Evolutionary conservation across 176 grass and related monocot genomes (phyloP).

Genomic region (Elaeis guineensis): DNA sequence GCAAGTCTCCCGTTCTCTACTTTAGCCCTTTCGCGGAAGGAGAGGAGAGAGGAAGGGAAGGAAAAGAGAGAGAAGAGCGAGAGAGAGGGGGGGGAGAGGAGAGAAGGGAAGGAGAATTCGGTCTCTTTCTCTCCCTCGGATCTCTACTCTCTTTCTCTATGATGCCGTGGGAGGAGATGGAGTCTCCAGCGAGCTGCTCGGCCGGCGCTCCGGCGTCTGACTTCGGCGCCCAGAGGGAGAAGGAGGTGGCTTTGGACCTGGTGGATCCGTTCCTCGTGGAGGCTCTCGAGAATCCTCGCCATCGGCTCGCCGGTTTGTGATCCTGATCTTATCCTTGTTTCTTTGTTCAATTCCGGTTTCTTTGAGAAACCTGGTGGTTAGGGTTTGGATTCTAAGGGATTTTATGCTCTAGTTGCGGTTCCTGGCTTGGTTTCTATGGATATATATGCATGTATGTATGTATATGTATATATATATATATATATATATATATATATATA

Average conservation of each 20-base stretch:
- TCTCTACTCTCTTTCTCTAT: background rate
- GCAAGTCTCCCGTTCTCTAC: no score
- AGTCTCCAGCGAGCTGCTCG: slow-evolving; percentile 7
- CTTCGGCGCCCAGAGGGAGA: slow-evolving; percentile 1
- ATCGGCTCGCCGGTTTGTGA: slow-evolving; percentile 9
- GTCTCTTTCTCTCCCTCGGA: background rate
- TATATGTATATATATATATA: no score
- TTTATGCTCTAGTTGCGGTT: no score
- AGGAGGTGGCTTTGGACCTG: background rate
- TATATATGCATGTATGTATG: no score
- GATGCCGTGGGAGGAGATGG: background rate
- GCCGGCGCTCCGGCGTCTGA: background rate
- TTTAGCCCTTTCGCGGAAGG: no score
- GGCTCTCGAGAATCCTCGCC: slow-evolving; percentile 10
- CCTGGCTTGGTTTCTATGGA: no score
- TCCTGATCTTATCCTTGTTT: background rate
- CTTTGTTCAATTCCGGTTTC: no score
- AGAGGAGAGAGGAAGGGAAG: no score
- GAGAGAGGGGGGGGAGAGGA: background rate
- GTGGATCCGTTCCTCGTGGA: slow-evolving; percentile 11
- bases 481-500: no score
- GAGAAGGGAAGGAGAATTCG: slow-evolving; percentile 5
- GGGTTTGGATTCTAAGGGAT: no score
- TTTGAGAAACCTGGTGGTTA: no score
- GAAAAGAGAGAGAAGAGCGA: background rate